phyloP scores from a whole-genome alignment of 148 eudicot genomes.

The Bassia scoparia region DNA sequence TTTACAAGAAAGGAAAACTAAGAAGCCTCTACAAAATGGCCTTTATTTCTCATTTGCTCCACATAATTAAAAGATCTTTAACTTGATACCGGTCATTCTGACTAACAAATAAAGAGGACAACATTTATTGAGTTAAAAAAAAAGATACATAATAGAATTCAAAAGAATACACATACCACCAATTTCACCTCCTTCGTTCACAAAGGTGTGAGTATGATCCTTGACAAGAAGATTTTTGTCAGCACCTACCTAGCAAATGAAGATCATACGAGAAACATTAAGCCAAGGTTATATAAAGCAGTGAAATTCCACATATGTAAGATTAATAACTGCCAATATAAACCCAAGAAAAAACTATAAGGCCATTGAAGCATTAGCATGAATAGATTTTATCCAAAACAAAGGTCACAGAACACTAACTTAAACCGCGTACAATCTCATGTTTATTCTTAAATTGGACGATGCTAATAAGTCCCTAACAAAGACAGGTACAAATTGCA shows the following conservation, averaged over 20 bases:
- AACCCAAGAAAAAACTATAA: background rate
- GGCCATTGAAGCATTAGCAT: background rate
- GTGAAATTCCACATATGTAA: too few relatives aligned
- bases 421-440: background rate
- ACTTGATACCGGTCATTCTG: background rate
- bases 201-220: constrained; percentile 96
- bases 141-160: background rate
- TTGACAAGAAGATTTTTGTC: constrained; percentile 92
- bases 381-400: background rate
- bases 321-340: background rate
- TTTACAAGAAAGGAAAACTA: background rate
- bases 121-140: background rate
- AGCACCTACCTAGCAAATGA: constrained; percentile 67
- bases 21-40: background rate
- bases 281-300: constrained; percentile 11
- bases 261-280: constrained; percentile 3
- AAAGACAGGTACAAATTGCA: constrained; percentile 8
- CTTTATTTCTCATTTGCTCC: too few relatives aligned
- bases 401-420: background rate
- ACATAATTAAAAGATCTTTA: background rate
- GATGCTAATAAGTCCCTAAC: background rate
- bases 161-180: constrained; percentile 58
- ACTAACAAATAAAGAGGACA: constrained; percentile 2
- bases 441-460: too few relatives aligned
- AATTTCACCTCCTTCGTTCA: constrained; percentile 85